phyloP scores from a whole-genome alignment of 73 alveolate species.

The Paramecium sonneborni region DNA sequence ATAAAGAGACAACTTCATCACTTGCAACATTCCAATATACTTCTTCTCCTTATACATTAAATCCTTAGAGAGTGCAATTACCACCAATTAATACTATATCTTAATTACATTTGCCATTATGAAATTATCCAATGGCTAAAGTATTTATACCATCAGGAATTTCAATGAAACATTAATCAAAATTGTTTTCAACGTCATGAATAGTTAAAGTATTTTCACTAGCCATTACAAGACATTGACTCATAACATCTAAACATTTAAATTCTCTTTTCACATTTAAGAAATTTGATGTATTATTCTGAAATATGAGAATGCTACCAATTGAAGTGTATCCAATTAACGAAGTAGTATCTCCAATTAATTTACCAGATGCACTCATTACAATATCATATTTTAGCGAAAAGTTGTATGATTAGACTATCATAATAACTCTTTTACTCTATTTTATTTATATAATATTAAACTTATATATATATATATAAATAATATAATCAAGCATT shows the following conservation, averaged over 20 bases:
- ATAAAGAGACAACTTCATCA: constrained; percentile 52
- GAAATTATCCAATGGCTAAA: not conserved
- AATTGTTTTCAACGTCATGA: constrained; percentile 43
- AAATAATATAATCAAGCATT: no score
- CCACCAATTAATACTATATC: constrained; percentile 50
- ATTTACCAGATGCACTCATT: constrained; percentile 13
- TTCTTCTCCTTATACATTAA: constrained; percentile 56
- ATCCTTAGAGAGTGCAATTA: constrained; percentile 60
- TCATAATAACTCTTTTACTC: no score
- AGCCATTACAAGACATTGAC: constrained; percentile 4
- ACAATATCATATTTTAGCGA: constrained; percentile 34
- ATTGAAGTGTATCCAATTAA: not conserved
- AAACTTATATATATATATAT: no score
- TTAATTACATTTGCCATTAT: not conserved
- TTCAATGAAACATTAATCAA: not conserved
- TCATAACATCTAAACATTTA: not conserved
- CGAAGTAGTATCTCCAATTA: not conserved
- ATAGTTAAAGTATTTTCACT: constrained; percentile 6
- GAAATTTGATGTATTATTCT: not conserved
- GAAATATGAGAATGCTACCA: not conserved
- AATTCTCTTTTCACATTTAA: constrained; percentile 29
- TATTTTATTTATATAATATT: no score
- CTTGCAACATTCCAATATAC: constrained; percentile 69
- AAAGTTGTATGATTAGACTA: constrained; percentile 1
- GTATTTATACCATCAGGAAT: constrained; percentile 18